Base-by-base conservation (phyloP, 345 rosid species). In the Trapa bicornis region DNA sequence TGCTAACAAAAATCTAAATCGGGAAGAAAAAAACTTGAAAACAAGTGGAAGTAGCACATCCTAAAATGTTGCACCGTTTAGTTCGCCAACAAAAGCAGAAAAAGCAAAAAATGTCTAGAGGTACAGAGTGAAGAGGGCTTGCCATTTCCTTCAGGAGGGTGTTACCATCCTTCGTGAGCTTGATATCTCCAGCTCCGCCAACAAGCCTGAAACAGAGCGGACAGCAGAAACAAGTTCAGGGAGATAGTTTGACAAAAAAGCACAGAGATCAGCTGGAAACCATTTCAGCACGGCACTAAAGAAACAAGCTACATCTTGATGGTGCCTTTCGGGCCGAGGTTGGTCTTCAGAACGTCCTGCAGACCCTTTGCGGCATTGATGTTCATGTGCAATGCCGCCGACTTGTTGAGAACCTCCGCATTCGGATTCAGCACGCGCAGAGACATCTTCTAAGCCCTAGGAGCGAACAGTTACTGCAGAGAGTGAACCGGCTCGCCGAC, bases 321-420 rank as follows among this genome's bases (percentile, higher is more conserved):
- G 71, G 97, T 94, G 75, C 99, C 99, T 73, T 91, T 91, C 36
- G 99, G 99, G 50, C 97, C 99, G 73, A 94, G 97, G 74, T 94
- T 94, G 42, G 88, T 71, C 72, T 87, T 94, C 75, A 91, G 95
- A 37, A 94, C 96, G 63, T 94, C 99, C 39, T 94, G 99, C 68
- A 94, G 80, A 61, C 96, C 96, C 80, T 91, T 94, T 66, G 96
- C 99, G 68, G 97, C 96, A 80, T 89, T 91, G 74, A 94, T 94
- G 81, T 87, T 94, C 97, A 94, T 94, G 75, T 94, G 99, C 58
- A 94, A 89, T 68, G 97, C 97, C 67, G 96, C 93, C 64, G 97
- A 89, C 84, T 94, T 94, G 91, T 94, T 91, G 50, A 94, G 91
- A 62, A 91, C 95, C 73, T 94, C 99, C 0, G 99, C 99, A 73